Evolutionary conservation across 257 asterid genomes (phyloP).

Genomic region (Solanum corneliomulleri): DNA sequence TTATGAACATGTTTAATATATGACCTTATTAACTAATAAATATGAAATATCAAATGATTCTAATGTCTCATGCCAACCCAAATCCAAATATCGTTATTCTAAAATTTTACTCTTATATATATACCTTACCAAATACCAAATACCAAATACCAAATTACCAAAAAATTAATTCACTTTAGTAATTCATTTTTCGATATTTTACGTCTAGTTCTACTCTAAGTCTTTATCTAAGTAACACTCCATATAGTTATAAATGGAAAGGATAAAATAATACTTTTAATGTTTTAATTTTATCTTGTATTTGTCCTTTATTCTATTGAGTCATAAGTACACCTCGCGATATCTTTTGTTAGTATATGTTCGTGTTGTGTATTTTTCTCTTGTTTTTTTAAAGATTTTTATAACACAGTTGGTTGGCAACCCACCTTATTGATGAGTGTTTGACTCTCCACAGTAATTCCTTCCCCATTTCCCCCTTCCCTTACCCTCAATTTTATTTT

Average conservation of each 20-base stretch:
- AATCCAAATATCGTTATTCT: no score
- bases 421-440: background rate
- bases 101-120: background rate
- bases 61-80: background rate
- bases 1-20: background rate
- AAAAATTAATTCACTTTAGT: no score
- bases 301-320: background rate
- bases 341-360: background rate
- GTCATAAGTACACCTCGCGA: background rate
- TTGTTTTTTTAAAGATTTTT: no score
- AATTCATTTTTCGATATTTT: no score
- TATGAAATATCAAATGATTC: no score
- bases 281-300: background rate
- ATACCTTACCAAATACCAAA: no score
- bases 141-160: no score
- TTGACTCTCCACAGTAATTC: background rate
- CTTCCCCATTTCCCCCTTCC: background rate
- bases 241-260: background rate
- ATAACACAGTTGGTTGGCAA: background rate
- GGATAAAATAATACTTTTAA: background rate
- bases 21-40: background rate
- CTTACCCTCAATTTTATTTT: background rate
- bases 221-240: no score
- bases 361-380: background rate
- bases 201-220: background rate